phyloP scores from a whole-genome alignment of 768 basidiomycete genomes.

The Boletus subparvulus region DNA sequence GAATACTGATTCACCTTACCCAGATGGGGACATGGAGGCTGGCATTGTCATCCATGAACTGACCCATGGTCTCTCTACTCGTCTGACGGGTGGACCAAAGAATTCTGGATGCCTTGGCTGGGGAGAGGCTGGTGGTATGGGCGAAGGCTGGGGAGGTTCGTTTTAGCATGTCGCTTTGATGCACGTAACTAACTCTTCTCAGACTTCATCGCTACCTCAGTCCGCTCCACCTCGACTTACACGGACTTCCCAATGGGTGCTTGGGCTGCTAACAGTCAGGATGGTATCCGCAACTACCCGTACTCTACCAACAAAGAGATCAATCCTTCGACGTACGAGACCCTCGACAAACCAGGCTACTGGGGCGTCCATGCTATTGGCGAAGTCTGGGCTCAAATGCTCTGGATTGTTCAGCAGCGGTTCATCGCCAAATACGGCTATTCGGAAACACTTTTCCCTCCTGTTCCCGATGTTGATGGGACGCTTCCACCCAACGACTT shows the following conservation, averaged over 20 bases:
- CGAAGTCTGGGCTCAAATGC: conserved; percentile 93
- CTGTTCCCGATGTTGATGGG: conserved; percentile 61
- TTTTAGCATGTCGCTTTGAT: not conserved
- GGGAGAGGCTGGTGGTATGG: conserved; percentile 97
- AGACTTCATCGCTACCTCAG: conserved; percentile 86
- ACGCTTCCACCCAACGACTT: conserved; percentile 65
- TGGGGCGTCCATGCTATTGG: conserved; percentile 93
- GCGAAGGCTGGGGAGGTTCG: conserved; percentile 90
- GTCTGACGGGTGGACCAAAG: conserved; percentile 89
- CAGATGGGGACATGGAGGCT: conserved; percentile 94
- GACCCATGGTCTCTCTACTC: conserved; percentile 87
- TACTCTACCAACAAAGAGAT: conserved; percentile 77
- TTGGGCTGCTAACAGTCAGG: conserved; percentile 81
- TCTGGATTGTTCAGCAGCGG: conserved; percentile 74
- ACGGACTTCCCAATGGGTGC: conserved; percentile 88
- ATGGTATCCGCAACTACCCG: conserved; percentile 83
- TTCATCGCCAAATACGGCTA: conserved; percentile 84
- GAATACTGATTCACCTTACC: conserved; percentile 86
- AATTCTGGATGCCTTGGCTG: conserved; percentile 94
- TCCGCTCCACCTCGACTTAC: conserved; percentile 72
- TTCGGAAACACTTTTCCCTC: conserved; percentile 78
- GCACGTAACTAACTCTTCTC: not conserved
- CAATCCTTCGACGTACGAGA: conserved; percentile 94
- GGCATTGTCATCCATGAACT: conserved; percentile 95
- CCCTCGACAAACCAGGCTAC: conserved; percentile 89